These are phyloP conservation scores for Amniculicola lignicola DNA, from an alignment of 495 filamentous ascomycete genomes.

Conservation along the genomic window DNA sequence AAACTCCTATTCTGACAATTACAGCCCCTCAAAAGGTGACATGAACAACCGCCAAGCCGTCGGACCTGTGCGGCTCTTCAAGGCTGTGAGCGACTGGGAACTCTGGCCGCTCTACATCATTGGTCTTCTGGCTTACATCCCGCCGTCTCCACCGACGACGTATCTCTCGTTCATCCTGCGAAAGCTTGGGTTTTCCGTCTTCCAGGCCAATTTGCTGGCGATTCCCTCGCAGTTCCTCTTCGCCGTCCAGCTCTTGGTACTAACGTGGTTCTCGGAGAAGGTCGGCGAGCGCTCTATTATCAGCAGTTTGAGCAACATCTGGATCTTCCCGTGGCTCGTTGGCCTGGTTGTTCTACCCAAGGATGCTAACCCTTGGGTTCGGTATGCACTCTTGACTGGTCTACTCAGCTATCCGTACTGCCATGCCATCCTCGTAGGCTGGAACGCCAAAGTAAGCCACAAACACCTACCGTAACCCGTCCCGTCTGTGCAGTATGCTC, in stretches of 20 bases:
- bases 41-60: constrained; percentile 63
- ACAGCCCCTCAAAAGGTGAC: constrained; percentile 58
- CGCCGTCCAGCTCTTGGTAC: constrained; percentile 46
- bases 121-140: constrained; percentile 49
- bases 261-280: constrained; percentile 55
- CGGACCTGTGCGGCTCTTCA: constrained; percentile 54
- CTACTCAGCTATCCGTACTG: constrained; percentile 60
- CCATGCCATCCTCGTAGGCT: constrained; percentile 65
- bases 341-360: constrained; percentile 48
- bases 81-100: constrained; percentile 62
- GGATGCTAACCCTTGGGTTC: constrained; percentile 47
- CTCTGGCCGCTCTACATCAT: constrained; percentile 67
- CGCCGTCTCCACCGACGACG: constrained; percentile 44
- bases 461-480: too few species aligned
- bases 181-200: constrained; percentile 52
- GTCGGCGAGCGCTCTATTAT: constrained; percentile 54
- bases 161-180: constrained; percentile 53
- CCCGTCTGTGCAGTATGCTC: too few species aligned
- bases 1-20: too few species aligned
- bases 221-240: constrained; percentile 52
- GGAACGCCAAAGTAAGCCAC: constrained; percentile 60
- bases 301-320: constrained; percentile 51
- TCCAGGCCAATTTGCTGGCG: constrained; percentile 53
- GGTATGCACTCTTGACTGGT: constrained; percentile 52
- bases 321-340: constrained; percentile 56